A percentile compares a stretch with the other conserved stretches of the same genome.
phyloP scores from a whole-genome alignment of 169 alveolate species.

The Eimeria sp. region DNA sequence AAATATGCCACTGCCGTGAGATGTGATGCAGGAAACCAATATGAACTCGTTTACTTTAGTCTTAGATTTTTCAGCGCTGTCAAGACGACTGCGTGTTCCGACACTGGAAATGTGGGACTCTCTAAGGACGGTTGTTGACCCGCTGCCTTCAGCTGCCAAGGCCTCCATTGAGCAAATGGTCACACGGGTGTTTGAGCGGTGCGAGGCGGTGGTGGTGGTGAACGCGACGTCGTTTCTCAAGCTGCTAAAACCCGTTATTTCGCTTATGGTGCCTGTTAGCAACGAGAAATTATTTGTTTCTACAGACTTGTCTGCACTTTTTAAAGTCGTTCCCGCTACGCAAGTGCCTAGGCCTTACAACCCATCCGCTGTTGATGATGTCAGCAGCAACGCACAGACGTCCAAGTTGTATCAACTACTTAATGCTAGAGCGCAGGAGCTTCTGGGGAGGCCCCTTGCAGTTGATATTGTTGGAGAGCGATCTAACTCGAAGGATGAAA shows the following conservation, averaged over 20 bases:
- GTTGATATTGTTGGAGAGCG: background rate
- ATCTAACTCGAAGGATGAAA: background rate
- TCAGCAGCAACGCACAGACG: conserved; percentile 27
- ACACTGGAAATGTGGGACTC: conserved; percentile 30
- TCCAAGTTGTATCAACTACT: background rate
- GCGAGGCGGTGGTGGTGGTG: conserved; percentile 59
- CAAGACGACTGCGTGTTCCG: background rate
- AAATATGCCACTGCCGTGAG: background rate
- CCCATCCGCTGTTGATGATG: background rate
- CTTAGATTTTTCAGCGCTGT: background rate
- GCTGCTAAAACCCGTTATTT: background rate
- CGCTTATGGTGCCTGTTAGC: conserved; percentile 47
- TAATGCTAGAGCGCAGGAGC: conserved; percentile 9
- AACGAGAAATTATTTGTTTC: conserved; percentile 33
- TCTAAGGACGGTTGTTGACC: background rate
- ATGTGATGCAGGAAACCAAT: conserved; percentile 35
- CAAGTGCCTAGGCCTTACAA: conserved; percentile 48
- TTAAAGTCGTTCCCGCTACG: background rate
- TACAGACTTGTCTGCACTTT: conserved; percentile 24
- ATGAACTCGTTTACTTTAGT: conserved; percentile 1
- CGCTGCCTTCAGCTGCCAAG: background rate
- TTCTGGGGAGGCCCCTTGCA: conserved; percentile 36
- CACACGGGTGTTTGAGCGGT: background rate
- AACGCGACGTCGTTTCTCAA: background rate
- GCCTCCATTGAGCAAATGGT: conserved; percentile 21